phyloP scores from a whole-genome alignment of 495 filamentous ascomycete genomes.

The Penicillium manginii region DNA sequence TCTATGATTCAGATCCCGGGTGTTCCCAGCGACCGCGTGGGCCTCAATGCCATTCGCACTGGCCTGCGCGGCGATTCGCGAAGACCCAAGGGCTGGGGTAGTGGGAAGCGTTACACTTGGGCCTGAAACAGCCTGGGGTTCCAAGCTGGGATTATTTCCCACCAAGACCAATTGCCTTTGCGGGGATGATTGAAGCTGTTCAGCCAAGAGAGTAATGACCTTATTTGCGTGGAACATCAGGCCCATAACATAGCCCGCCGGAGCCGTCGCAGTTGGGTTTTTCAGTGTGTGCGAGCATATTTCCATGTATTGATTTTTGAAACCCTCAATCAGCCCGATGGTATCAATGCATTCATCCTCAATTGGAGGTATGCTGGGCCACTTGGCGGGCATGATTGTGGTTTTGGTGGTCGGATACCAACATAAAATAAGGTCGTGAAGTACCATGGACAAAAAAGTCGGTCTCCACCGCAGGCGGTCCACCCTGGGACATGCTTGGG shows the following conservation, averaged over 20 bases:
- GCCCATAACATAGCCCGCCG: slow-evolving; percentile 8
- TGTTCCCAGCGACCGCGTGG: too few relatives aligned
- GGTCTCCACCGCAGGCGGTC: too few relatives aligned
- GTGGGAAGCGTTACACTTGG: neutral
- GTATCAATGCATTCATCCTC: slow-evolving; percentile 1
- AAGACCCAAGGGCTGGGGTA: neutral
- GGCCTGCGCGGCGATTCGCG: too few relatives aligned
- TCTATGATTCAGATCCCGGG: too few relatives aligned
- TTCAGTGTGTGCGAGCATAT: slow-evolving; percentile 4
- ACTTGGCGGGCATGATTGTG: neutral
- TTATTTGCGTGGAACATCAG: slow-evolving; percentile 10
- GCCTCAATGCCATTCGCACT: too few relatives aligned
- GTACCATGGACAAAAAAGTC: neutral
- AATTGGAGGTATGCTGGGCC: neutral
- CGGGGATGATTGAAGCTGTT: neutral
- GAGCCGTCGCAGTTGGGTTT: slow-evolving; percentile 2
- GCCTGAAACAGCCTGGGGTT: neutral
- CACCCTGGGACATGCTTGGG: too few relatives aligned
- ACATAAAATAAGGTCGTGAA: neutral
- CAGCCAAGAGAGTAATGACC: neutral
- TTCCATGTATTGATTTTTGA: slow-evolving; percentile 2
- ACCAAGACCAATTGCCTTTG: neutral
- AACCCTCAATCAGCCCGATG: neutral
- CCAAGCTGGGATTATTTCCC: neutral
- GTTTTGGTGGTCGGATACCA: neutral